Percentiles rank a stretch among this genome's conserved stretches.
These are phyloP conservation scores for Hypoxylon rickii DNA, from an alignment of 495 filamentous ascomycete genomes.

Conservation along the genomic window DNA sequence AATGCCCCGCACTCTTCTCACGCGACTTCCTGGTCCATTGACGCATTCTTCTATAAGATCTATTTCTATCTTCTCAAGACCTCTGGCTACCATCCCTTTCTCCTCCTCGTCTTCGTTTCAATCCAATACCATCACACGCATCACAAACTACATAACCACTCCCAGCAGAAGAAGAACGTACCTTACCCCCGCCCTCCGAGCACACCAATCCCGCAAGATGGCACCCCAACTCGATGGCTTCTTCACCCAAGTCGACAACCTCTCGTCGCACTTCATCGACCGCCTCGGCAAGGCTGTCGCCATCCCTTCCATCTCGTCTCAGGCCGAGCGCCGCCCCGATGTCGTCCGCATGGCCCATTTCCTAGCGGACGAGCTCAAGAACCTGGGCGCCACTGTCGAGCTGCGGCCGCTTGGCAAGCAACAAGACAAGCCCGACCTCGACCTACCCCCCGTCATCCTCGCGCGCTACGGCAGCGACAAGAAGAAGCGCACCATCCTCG, in stretches of 20 bases:
- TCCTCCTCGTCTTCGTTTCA: background rate
- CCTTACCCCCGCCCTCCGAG: slow-evolving; percentile 50
- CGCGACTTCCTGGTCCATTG: slow-evolving; percentile 39
- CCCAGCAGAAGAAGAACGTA: slow-evolving; percentile 42
- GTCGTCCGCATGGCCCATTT: slow-evolving; percentile 97
- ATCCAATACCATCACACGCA: background rate
- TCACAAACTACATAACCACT: slow-evolving; percentile 1
- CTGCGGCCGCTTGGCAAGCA: slow-evolving; percentile 85
- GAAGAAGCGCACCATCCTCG: slow-evolving; percentile 89
- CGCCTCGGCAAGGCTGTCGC: slow-evolving; percentile 90
- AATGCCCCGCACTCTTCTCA: slow-evolving; percentile 48
- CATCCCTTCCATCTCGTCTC: slow-evolving; percentile 93
- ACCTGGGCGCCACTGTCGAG: slow-evolving; percentile 84
- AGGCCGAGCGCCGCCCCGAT: slow-evolving; percentile 83
- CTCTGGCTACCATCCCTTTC: background rate
- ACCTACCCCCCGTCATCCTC: slow-evolving; percentile 90
- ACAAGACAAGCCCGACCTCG: slow-evolving; percentile 83
- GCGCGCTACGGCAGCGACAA: slow-evolving; percentile 89
- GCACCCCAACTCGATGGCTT: slow-evolving; percentile 81
- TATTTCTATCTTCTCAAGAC: slow-evolving; percentile 1
- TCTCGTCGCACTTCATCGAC: slow-evolving; percentile 85
- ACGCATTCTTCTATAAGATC: slow-evolving; percentile 12
- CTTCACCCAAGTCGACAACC: slow-evolving; percentile 85
- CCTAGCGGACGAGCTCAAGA: slow-evolving; percentile 78
- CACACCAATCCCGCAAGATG: slow-evolving; percentile 69